Percentiles rank a stretch among this genome's conserved stretches.
Evolutionary conservation across 2,329 filamentous ascomycete genomes (phyloP).

Genomic region (Botrytis galanthina): DNA sequence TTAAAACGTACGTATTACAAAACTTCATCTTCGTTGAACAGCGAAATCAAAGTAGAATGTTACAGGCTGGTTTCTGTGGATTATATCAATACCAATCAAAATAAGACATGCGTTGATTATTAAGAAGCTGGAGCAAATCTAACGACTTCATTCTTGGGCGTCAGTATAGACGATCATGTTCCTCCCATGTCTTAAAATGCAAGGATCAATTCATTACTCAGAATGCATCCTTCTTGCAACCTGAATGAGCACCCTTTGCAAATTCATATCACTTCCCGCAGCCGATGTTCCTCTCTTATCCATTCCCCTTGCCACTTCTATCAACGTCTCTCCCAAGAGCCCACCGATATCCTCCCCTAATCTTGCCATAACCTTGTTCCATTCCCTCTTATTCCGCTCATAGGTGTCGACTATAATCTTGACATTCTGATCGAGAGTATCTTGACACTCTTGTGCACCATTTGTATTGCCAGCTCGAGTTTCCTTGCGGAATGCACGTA

Average conservation of each 20-base stretch:
- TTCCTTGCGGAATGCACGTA: neutral
- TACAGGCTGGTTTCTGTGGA: neutral
- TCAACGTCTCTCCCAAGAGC: neutral
- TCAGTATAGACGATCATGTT: neutral
- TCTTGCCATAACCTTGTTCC: neutral
- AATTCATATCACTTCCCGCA: neutral
- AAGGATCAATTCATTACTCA: neutral
- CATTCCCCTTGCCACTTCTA: neutral
- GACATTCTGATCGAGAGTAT: neutral
- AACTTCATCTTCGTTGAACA: neutral
- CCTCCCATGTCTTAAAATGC: neutral
- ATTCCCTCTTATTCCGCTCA: neutral
- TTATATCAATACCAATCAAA: neutral
- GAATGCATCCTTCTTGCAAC: neutral
- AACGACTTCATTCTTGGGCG: neutral
- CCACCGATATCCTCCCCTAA: neutral
- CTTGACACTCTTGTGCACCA: neutral
- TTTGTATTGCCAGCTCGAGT: neutral
- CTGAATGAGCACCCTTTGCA: neutral
- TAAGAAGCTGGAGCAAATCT: neutral
- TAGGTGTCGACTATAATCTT: neutral
- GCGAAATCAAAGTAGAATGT: too few relatives aligned
- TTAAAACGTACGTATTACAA: neutral
- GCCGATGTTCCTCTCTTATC: neutral
- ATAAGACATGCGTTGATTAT: neutral